phyloP scores from a whole-genome alignment of 2,329 filamentous ascomycete species.

The Claviceps cyperi region DNA sequence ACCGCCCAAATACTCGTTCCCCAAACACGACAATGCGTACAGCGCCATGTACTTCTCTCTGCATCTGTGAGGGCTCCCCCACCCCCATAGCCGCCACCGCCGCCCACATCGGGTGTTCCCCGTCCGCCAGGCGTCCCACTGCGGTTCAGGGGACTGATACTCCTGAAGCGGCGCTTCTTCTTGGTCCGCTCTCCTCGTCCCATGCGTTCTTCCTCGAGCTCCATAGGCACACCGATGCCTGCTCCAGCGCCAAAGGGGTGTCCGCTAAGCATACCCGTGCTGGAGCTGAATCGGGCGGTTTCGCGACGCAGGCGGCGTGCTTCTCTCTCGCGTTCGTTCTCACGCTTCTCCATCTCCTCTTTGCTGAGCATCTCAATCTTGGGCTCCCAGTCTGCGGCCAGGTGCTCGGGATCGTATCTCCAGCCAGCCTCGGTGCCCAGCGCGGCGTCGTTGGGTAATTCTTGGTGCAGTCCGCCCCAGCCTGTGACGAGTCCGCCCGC shows the following conservation, averaged over 20 bases:
- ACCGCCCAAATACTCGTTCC: conserved; percentile 91
- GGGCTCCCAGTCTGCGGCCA: conserved; percentile 74
- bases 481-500: conserved; percentile 73
- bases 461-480: conserved; percentile 41
- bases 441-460: conserved; percentile 80
- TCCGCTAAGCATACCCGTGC: conserved; percentile 66
- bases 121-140: conserved; percentile 49
- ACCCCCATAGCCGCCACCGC: conserved; percentile 56
- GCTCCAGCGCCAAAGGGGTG: conserved; percentile 39
- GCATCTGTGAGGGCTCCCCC: conserved; percentile 55
- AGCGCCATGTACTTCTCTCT: conserved; percentile 76
- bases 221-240: conserved; percentile 22
- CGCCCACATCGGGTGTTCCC: conserved; percentile 67
- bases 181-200: conserved; percentile 85
- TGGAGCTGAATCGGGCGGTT: conserved; percentile 83
- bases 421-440: conserved; percentile 76
- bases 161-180: conserved; percentile 87
- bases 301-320: conserved; percentile 76
- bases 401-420: conserved; percentile 85
- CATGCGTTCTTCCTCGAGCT: conserved; percentile 65
- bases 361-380: conserved; percentile 73
- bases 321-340: conserved; percentile 85
- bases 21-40: conserved; percentile 75
- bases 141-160: conserved; percentile 65
- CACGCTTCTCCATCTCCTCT: conserved; percentile 94